A percentile compares a stretch with the other conserved stretches of the same genome.
These are phyloP conservation scores for Dendrobium chrysotoxum DNA, from an alignment of 106 monocot genomes.

Conservation along the genomic window DNA sequence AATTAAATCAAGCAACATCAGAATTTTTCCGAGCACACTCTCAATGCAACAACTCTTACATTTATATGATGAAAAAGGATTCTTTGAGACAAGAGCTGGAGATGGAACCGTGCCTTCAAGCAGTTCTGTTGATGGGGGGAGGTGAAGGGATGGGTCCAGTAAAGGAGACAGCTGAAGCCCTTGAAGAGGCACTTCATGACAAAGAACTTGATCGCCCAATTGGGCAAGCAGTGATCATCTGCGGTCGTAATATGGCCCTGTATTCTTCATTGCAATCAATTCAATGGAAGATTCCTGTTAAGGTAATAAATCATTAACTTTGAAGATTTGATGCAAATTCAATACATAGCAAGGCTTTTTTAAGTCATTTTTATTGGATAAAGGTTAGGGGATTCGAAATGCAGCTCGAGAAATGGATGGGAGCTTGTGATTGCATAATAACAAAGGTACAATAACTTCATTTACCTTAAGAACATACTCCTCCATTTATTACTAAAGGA, in stretches of 20 bases:
- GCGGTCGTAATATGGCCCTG: constrained; percentile 66
- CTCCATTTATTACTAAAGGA: neutral
- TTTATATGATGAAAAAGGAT: constrained; percentile 4
- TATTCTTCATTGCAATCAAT: constrained; percentile 32
- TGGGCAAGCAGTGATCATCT: constrained; percentile 77
- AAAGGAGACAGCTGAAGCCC: constrained; percentile 57
- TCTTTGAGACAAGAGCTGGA: constrained; percentile 67
- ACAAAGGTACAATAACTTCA: constrained; percentile 32
- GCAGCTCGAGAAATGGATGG: constrained; percentile 75
- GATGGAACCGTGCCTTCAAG: constrained; percentile 57
- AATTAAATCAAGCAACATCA: too few species aligned
- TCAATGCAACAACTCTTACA: too few species aligned
- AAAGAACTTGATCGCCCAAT: constrained; percentile 25
- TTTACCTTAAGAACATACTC: neutral
- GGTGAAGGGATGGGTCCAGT: constrained; percentile 96
- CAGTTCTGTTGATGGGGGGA: constrained; percentile 88
- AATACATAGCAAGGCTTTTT: too few species aligned
- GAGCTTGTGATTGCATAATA: constrained; percentile 62
- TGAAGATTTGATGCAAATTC: neutral
- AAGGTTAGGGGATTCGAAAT: constrained; percentile 52
- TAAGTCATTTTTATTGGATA: too few species aligned
- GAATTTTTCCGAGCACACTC: too few species aligned
- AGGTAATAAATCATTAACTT: constrained; percentile 23
- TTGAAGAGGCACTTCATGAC: constrained; percentile 54
- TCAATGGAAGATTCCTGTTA: constrained; percentile 62